Base-by-base conservation (phyloP, 2,329 filamentous ascomycete genomes). In the Fusarium graminum region DNA sequence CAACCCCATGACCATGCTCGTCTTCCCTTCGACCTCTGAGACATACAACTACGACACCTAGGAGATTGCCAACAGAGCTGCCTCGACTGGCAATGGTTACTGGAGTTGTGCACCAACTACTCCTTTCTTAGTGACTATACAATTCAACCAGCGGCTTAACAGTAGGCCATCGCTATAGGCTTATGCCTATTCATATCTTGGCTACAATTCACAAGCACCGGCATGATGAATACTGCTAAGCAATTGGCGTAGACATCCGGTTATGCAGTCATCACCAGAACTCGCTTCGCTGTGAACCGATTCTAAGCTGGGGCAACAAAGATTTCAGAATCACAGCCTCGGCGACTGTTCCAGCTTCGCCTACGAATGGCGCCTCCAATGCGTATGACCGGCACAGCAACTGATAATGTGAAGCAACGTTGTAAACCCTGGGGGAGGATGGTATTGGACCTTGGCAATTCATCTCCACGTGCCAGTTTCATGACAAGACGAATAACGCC, bases 401-500 rank as follows among this genome's bases (percentile, higher is more conserved):
- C 39, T 55, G 49, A 26, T 34, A 30, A 32, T 40, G n/a, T 40
- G 30, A 26, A 52, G 52, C 58, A 52, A 30, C 34, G 46, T 49
- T 39, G 56, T 36, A 36, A 28, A 43, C 46, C 32, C 53, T 9
- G 7, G 52, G 46, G 39, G 42, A 54, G 57, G 52, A 47, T 16
- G n/a, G 10, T 36, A 12, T 12, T 9, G 28, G 28, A 29, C 11
- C 28, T 29, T 12, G 8, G 11, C 28, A 29, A 29, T 29, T 29
- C 9, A 12, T 29, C 28, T 58, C 41, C 34, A 52, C 46, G 39
- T 55, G 36, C 25, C 52, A 50, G 59, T 52, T 40, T 50, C 42
- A 29, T 13, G 14, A 43, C 17, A 16, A 47, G 39, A 62, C 13
- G 28, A 58, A 46, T 52, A 38, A 51, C 40, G 47, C n/a, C 14